These are phyloP conservation scores for Capsicum baccatum DNA, from an alignment of 257 asterid genomes.

Conservation along the genomic window DNA sequence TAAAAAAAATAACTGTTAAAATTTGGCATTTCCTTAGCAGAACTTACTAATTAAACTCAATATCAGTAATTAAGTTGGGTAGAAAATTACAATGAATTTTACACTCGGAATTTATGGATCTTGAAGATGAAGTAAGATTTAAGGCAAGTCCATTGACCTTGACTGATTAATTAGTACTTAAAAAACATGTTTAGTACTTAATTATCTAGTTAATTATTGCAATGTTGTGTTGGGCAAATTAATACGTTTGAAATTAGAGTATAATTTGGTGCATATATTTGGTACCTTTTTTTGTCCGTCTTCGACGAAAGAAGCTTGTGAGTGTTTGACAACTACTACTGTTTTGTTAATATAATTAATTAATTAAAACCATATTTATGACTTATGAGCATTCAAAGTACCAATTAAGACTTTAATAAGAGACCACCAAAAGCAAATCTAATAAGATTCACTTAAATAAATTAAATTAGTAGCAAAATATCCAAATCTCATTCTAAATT, in stretches of 20 bases:
- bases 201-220: background rate
- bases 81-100: background rate
- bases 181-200: background rate
- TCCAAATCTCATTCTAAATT: background rate
- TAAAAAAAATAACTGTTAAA: background rate
- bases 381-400: slow-evolving; percentile 9
- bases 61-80: background rate
- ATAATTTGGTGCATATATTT: background rate
- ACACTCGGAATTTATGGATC: background rate
- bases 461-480: background rate
- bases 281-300: background rate
- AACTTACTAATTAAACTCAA: background rate
- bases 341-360: no score
- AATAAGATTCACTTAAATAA: background rate
- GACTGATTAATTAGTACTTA: background rate
- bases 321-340: background rate
- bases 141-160: slow-evolving; percentile 41
- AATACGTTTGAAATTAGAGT: background rate
- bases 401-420: slow-evolving; percentile 12
- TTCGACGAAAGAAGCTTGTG: background rate
- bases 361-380: background rate
- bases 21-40: background rate
- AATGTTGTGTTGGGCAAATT: background rate
- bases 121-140: slow-evolving; percentile 37
- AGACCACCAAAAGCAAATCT: slow-evolving; percentile 11